Evolutionary conservation across 768 basidiomycete genomes (phyloP).

Genomic region (Kwoniella mangroviensis): DNA sequence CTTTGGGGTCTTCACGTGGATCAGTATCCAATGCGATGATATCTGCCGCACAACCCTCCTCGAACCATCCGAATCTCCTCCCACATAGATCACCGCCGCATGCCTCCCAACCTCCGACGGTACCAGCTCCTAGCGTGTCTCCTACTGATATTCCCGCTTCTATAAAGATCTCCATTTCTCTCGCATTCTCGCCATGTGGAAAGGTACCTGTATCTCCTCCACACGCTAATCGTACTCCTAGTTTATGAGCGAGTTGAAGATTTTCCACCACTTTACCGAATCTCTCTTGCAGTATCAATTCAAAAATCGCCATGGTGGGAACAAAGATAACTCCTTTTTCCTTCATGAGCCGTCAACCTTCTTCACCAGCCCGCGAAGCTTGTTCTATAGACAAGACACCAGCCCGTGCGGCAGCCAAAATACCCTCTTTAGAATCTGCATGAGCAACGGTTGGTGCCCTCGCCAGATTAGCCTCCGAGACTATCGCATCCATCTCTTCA

Average conservation of each 20-base stretch:
- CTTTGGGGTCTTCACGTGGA: slow-evolving; percentile 20
- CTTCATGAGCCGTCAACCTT: slow-evolving; percentile 25
- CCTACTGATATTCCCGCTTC: slow-evolving; percentile 32
- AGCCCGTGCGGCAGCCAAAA: slow-evolving; percentile 31
- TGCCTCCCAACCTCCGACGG: slow-evolving; percentile 32
- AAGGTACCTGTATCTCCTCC: slow-evolving; percentile 36
- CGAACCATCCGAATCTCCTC: slow-evolving; percentile 32
- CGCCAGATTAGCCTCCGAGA: slow-evolving; percentile 26
- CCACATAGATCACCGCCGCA: slow-evolving; percentile 38
- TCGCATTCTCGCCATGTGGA: slow-evolving; percentile 29
- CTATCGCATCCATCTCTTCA: slow-evolving; percentile 40
- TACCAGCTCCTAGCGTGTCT: slow-evolving; percentile 25
- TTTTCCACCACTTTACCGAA: slow-evolving; percentile 12
- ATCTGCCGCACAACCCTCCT: slow-evolving; percentile 33
- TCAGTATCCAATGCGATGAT: slow-evolving; percentile 30
- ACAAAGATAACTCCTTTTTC: slow-evolving; percentile 31
- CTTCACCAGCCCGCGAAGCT: slow-evolving; percentile 7
- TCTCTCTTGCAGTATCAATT: slow-evolving; percentile 5
- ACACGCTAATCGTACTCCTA: slow-evolving; percentile 31
- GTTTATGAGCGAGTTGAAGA: slow-evolving; percentile 23
- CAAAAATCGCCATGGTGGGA: slow-evolving; percentile 31
- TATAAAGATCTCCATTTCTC: slow-evolving; percentile 31
- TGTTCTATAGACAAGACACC: slow-evolving; percentile 36
- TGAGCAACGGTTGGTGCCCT: slow-evolving; percentile 31
- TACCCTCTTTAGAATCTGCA: slow-evolving; percentile 21